phyloP scores from a whole-genome alignment of 805 yeast species.

The Lachancea mirantina region DNA sequence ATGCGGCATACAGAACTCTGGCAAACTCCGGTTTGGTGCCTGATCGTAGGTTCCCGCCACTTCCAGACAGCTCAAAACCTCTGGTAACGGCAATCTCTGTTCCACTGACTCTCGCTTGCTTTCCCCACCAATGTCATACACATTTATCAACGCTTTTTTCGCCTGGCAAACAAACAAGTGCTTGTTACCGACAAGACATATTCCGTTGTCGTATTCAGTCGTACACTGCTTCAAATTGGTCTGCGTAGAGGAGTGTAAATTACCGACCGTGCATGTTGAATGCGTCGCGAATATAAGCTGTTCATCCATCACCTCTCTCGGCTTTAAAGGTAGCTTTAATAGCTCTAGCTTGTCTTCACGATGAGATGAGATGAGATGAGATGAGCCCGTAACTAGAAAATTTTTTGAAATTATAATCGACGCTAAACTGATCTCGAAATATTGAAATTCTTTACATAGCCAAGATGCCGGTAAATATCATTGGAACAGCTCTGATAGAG shows the following conservation, averaged over 20 bases:
- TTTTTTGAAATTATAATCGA: not conserved
- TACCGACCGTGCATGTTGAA: slow-evolving; percentile 24
- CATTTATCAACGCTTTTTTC: slow-evolving; percentile 68
- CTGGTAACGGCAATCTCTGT: slow-evolving; percentile 81
- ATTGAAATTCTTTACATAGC: too few relatives aligned
- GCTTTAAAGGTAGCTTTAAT: slow-evolving; percentile 5
- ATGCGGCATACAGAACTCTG: slow-evolving; percentile 50
- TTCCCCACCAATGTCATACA: slow-evolving; percentile 45
- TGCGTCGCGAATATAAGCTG: slow-evolving; percentile 27
- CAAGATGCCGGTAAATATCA: slow-evolving; percentile 76
- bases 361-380: slow-evolving; percentile 17
- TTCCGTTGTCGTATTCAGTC: slow-evolving; percentile 42
- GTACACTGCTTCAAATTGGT: slow-evolving; percentile 33
- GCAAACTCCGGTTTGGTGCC: slow-evolving; percentile 21
- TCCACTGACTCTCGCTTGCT: slow-evolving; percentile 47
- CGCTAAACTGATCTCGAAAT: not conserved
- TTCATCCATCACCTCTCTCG: slow-evolving; percentile 20
- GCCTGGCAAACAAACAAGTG: slow-evolving; percentile 57
- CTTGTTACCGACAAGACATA: slow-evolving; percentile 48
- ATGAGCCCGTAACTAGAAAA: not conserved
- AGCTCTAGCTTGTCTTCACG: slow-evolving; percentile 11
- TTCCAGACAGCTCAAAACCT: slow-evolving; percentile 48
- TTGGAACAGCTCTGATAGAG: slow-evolving; percentile 59
- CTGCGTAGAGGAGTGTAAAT: slow-evolving; percentile 27
- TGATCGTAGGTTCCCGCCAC: slow-evolving; percentile 22